Base-by-base conservation (phyloP, 768 basidiomycete genomes). In the Tricholoma saponaceum region DNA sequence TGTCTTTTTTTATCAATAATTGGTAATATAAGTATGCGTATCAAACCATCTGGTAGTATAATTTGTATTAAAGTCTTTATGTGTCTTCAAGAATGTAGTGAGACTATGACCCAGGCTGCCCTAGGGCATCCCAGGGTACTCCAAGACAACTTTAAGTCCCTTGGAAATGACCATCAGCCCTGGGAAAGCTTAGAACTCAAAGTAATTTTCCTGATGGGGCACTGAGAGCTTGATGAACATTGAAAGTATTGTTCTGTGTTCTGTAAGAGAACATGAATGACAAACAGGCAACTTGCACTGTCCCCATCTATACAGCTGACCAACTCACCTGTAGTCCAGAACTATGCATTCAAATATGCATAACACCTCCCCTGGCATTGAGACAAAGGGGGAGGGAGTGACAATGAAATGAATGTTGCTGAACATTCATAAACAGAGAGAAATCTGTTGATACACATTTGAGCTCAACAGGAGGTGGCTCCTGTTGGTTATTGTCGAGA, bases 1-100 rank as follows among this genome's bases (percentile, higher is more conserved):
- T 26, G 18, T 51, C 55, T 2, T 70, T 70, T 54, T 60, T 62
- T 50, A 47, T 69, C 26, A 69, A 70, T 61, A 70, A 69, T 51
- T 68, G 64, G 66, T 20, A 53, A 6, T 62, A 62, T 60, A 65
- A 61, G 43, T 67, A 67, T 59, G 33, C 59, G 8, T 70, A 70
- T 57, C 69, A 70, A 54, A 64, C 67, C 26, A 58, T 70, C 30
- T 67, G 63, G 63, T 70, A 68, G 55, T 41, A 25, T 46, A 50
- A 13, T 44, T 44, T 44, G 22, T 44, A 39, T 39, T 18, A 39
- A 13, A 39, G n/a, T 39, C 37, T 39, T 39, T 18, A 39, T 39
- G 13, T 7, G n/a, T 39, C 37, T 39, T 39, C 37, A 8, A 10
- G 22, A 44, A 44, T 44, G 20, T 44, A 44, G 12, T 44, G 7